Evolutionary conservation across 2,329 filamentous ascomycete species (phyloP).

Genomic region (Botrytis squamosa): DNA sequence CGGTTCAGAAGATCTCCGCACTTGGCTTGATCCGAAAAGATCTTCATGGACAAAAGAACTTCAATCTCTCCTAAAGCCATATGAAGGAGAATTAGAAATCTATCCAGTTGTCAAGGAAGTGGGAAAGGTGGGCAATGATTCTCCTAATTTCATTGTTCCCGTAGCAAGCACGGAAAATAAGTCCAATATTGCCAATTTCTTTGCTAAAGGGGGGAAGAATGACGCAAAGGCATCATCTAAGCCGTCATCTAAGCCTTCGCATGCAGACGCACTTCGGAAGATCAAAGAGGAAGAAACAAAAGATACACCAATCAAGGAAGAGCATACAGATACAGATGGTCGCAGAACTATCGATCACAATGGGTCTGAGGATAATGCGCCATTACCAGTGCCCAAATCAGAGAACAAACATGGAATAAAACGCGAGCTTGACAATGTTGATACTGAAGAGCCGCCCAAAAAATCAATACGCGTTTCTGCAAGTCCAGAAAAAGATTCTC

Average conservation of each 20-base stretch:
- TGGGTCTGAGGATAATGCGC: conserved; percentile 35
- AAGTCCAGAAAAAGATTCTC: conserved; percentile 26
- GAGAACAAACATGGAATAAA: conserved; percentile 34
- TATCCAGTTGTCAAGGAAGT: conserved; percentile 88
- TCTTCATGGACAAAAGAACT: conserved; percentile 75
- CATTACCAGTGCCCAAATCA: conserved; percentile 31
- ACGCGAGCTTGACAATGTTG: conserved; percentile 33
- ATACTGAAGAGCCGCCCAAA: conserved; percentile 31
- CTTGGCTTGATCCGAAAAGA: conserved; percentile 74
- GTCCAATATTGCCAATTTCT: conserved; percentile 92
- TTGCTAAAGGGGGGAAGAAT: conserved; percentile 52
- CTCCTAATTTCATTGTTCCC: conserved; percentile 77
- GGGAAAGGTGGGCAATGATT: conserved; percentile 92
- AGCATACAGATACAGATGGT: conserved; percentile 29
- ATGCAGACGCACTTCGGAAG: conserved; percentile 23
- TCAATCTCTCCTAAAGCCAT: conserved; percentile 77
- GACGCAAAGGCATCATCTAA: conserved; percentile 19
- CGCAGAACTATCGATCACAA: conserved; percentile 33
- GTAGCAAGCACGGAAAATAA: conserved; percentile 85
- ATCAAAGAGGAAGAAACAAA: conserved; percentile 25
- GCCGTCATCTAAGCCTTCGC: conserved; percentile 8
- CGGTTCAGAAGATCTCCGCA: conserved; percentile 65
- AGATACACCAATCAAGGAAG: conserved; percentile 29
- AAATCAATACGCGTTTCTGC: conserved; percentile 32
- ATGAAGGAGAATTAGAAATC: conserved; percentile 72